Conservation (phyloP, 805 yeast species). For the Cyberlindnera petersonii region DNA sequence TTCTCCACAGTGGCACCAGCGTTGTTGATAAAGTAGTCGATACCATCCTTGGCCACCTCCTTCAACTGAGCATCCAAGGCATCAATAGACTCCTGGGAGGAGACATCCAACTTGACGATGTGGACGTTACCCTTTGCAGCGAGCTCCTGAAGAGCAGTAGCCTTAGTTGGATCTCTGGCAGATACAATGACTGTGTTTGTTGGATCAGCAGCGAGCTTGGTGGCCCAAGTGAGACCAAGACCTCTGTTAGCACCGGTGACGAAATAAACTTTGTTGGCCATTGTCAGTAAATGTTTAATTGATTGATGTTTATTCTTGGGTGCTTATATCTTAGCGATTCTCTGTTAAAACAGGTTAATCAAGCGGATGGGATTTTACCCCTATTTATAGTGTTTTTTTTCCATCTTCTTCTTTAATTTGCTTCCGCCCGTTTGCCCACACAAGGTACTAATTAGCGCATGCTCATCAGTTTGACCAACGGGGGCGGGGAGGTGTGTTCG, state of each 20-base stretch:
- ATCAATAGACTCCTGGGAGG: slow-evolving; percentile 19
- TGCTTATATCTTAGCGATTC: no score
- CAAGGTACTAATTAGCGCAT: no score
- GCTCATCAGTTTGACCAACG: no score
- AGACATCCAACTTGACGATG: slow-evolving; percentile 24
- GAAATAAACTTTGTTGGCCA: slow-evolving; percentile 6
- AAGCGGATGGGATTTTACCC: no score
- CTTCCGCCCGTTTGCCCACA: no score
- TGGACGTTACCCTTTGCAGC: slow-evolving; percentile 20
- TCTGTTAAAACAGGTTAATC: no score
- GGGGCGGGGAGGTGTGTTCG: no score
- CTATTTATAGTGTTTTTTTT: no score
- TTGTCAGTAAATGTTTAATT: no score
- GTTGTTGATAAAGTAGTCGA: slow-evolving; percentile 28
- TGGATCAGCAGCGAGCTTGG: slow-evolving; percentile 1
- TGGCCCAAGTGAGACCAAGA: slow-evolving; percentile 7
- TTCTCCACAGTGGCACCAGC: slow-evolving; percentile 23
- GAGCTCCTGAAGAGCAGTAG: slow-evolving; percentile 12
- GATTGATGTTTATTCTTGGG: no score
- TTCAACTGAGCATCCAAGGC: slow-evolving; percentile 13
- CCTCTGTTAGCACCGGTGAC: slow-evolving; percentile 13
- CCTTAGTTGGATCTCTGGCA: slow-evolving; percentile 12
- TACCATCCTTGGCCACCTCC: slow-evolving; percentile 18
- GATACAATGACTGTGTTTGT: slow-evolving; percentile 12
- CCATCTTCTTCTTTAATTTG: no score